phyloP scores from a whole-genome alignment of 2,329 filamentous ascomycete genomes.

The Colletotrichum cereale region DNA sequence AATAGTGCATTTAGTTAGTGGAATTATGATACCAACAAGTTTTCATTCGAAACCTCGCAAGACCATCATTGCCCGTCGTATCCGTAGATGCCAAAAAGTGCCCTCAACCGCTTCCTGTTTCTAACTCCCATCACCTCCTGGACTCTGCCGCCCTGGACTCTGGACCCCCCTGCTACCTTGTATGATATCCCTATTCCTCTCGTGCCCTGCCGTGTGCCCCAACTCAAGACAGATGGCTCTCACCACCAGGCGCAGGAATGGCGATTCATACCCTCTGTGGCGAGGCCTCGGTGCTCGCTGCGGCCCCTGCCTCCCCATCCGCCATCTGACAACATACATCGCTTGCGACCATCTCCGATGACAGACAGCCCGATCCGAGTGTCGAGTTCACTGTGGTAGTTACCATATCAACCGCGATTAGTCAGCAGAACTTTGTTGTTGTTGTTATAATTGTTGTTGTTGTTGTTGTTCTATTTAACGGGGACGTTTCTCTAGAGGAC shows the following conservation, averaged over 20 bases:
- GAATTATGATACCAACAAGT: not conserved
- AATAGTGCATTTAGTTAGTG: not conserved
- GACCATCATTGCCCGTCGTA: not conserved
- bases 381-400: too few species aligned
- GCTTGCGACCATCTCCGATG: too few species aligned
- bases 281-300: not conserved
- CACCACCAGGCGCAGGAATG: conserved; percentile 4
- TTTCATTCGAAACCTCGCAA: not conserved
- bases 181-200: not conserved
- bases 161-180: not conserved
- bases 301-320: conserved; percentile 13
- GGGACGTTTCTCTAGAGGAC: too few species aligned
- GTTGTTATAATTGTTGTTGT: too few species aligned
- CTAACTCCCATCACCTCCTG: not conserved
- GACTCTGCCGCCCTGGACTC: not conserved
- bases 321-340: too few species aligned
- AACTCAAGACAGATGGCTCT: not conserved
- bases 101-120: not conserved
- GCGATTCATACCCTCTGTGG: conserved; percentile 9
- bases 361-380: too few species aligned
- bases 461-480: too few species aligned
- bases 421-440: too few species aligned
- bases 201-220: too few species aligned
- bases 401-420: too few species aligned
- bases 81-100: not conserved